These are phyloP conservation scores for Blastomyces gilchristii DNA, from an alignment of 2,329 filamentous ascomycete genomes.

Conservation along the genomic window DNA sequence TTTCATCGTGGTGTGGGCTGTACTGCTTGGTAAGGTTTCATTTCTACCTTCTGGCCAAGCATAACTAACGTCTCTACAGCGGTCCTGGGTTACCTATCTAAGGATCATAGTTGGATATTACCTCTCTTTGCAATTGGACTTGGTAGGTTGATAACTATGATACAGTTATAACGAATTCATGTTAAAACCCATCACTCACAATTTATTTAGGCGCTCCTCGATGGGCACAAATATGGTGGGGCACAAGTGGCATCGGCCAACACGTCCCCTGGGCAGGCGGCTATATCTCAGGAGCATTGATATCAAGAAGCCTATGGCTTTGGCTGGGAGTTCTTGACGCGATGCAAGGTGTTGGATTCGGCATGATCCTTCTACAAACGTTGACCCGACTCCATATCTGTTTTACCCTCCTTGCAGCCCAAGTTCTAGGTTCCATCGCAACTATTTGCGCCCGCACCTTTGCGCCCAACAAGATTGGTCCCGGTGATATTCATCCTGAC, in stretches of 20 bases:
- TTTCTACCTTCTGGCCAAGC: not conserved
- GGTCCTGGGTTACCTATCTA: constrained; percentile 46
- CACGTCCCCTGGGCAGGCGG: constrained; percentile 54
- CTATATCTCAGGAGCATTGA: constrained; percentile 44
- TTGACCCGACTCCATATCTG: constrained; percentile 54
- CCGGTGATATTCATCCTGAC: constrained; percentile 53
- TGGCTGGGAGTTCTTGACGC: constrained; percentile 58
- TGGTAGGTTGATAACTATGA: constrained; percentile 20
- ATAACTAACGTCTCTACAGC: constrained; percentile 32
- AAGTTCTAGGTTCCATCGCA: constrained; percentile 51
- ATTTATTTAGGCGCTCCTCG: constrained; percentile 42
- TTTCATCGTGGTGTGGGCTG: constrained; percentile 48
- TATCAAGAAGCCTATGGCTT: constrained; percentile 52
- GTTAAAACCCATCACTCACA: not conserved
- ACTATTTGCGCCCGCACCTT: constrained; percentile 53
- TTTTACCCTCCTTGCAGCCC: constrained; percentile 35
- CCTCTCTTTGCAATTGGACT: constrained; percentile 59
- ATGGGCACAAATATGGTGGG: constrained; percentile 61
- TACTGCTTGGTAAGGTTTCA: constrained; percentile 20
- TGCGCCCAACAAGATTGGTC: constrained; percentile 51
- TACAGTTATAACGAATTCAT: not conserved
- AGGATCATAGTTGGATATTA: constrained; percentile 55
- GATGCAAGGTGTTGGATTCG: constrained; percentile 55
- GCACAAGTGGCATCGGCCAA: constrained; percentile 48
- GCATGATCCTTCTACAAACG: constrained; percentile 58